Base-by-base conservation (phyloP, 148 eudicot species). In the Drosera capensis region DNA sequence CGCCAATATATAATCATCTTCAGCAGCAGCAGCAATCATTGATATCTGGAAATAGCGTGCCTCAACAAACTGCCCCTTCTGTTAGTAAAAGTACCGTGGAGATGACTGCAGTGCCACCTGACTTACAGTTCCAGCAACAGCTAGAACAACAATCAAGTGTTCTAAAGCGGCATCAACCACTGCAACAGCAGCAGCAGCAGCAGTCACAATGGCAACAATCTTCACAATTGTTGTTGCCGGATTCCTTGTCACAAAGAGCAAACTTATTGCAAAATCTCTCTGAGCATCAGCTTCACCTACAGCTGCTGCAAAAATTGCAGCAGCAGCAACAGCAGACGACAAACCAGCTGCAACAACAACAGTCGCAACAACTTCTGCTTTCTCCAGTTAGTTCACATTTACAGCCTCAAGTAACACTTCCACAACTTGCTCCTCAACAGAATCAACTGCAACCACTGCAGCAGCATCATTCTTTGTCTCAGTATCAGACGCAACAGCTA, bases 111-210 rank as follows among this genome's bases (percentile, higher is more conserved):
- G 51, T 75, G 51, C 65, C 74, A 14, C 75, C 69, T 26, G 94
- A 87, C 24, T 49, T 72, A 62, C 94, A 79, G 49, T 76, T 73
- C 65, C 96, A 82, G 63, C 97, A 79, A 56, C 85, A 70, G 62
- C 30, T 68, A 17, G 86, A 80, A 38, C 86, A 79, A 52, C 48
- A 66, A 20, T 29, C 19, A 43, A 62, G 49, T 49, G 42, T 49
- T 25, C 25, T 60, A 14, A 76, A 82, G 42, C 72, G 75, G 62
- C 55, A 72, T 30, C 88, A 71, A 47, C 78, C 68, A 44, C 83
- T 66, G 61, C 81, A 73, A 42, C 37, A 58, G 49, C 78, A 70
- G 47, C 83, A 68, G 61, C 81, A 73, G 45, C 37, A 58, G 14
- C 67, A 57, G 28, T 23, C 63, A 20, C 74, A 66, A 23, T 14